phyloP scores from a whole-genome alignment of 345 rosid species.

The Boechera stricta region DNA sequence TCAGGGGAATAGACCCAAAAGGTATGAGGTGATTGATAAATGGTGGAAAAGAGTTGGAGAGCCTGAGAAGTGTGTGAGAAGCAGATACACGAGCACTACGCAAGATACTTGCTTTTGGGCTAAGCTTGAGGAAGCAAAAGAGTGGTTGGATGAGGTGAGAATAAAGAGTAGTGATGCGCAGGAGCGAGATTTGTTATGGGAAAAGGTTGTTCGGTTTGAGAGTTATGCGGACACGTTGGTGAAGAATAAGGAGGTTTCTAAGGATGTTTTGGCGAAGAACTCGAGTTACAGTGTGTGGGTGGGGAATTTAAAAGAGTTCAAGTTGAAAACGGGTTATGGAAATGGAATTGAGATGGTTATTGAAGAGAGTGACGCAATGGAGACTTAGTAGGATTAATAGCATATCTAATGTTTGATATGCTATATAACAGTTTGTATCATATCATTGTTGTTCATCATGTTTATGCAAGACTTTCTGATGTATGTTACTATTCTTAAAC shows the following conservation, averaged over 20 bases:
- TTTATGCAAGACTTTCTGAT: constrained; percentile 15
- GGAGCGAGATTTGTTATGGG: constrained; percentile 42
- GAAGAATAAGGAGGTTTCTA: constrained; percentile 62
- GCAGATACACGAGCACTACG: constrained; percentile 60
- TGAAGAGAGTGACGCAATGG: constrained; percentile 35
- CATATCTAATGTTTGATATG: constrained; percentile 26
- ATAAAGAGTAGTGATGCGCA: constrained; percentile 46
- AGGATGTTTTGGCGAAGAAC: constrained; percentile 63
- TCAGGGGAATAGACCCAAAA: constrained; percentile 64
- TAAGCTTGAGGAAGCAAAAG: constrained; percentile 76
- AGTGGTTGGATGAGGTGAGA: constrained; percentile 51
- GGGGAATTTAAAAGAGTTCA: constrained; percentile 49
- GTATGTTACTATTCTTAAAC: background rate
- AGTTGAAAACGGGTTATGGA: constrained; percentile 30
- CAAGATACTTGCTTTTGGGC: constrained; percentile 97
- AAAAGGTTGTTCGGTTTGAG: constrained; percentile 47
- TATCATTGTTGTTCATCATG: constrained; percentile 10
- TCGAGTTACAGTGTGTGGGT: constrained; percentile 77
- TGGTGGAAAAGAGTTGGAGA: constrained; percentile 57
- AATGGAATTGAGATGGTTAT: constrained; percentile 16
- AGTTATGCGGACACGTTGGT: constrained; percentile 50
- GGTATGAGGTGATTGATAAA: constrained; percentile 68
- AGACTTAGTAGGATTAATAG: constrained; percentile 30
- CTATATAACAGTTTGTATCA: constrained; percentile 10
- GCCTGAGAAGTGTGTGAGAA: constrained; percentile 43